Percentiles rank a stretch among this genome's conserved stretches.
Conservation (phyloP, 768 basidiomycete genomes). For the Naematelia aurantialba region DNA sequence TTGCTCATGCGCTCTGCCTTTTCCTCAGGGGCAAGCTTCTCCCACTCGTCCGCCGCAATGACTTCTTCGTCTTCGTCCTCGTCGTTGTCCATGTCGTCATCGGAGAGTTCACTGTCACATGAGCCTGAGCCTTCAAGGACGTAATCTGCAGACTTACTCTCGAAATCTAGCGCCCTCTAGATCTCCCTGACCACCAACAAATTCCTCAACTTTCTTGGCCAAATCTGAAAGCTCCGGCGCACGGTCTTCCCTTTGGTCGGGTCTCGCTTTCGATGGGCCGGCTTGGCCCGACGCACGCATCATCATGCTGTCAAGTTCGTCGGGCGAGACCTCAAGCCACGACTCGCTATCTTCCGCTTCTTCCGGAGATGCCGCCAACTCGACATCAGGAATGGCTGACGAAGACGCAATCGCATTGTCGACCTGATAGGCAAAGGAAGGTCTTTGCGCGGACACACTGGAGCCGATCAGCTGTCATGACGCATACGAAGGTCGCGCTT, state of each 20-base stretch:
- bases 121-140: not conserved
- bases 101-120: slow-evolving; percentile 63
- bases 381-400: slow-evolving; percentile 32
- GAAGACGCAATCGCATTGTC: slow-evolving; percentile 60
- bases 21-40: slow-evolving; percentile 49
- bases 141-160: slow-evolving; percentile 62
- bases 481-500: slow-evolving; percentile 46
- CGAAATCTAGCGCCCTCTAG: slow-evolving; percentile 83
- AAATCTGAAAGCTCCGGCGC: slow-evolving; percentile 68
- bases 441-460: slow-evolving; percentile 60
- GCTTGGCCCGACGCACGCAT: slow-evolving; percentile 55
- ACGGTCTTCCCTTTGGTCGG: slow-evolving; percentile 60
- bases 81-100: slow-evolving; percentile 56
- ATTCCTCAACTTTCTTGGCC: slow-evolving; percentile 80
- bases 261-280: slow-evolving; percentile 52
- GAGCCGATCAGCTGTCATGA: not conserved
- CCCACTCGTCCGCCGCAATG: slow-evolving; percentile 30
- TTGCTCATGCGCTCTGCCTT: slow-evolving; percentile 68
- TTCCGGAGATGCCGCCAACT: slow-evolving; percentile 26
- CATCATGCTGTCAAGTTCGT: slow-evolving; percentile 72
- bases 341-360: slow-evolving; percentile 67
- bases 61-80: slow-evolving; percentile 56
- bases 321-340: slow-evolving; percentile 78
- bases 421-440: slow-evolving; percentile 71
- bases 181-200: slow-evolving; percentile 85